These are phyloP conservation scores for Vigna mungo DNA, from an alignment of 306 rosid genomes.

Conservation along the genomic window DNA sequence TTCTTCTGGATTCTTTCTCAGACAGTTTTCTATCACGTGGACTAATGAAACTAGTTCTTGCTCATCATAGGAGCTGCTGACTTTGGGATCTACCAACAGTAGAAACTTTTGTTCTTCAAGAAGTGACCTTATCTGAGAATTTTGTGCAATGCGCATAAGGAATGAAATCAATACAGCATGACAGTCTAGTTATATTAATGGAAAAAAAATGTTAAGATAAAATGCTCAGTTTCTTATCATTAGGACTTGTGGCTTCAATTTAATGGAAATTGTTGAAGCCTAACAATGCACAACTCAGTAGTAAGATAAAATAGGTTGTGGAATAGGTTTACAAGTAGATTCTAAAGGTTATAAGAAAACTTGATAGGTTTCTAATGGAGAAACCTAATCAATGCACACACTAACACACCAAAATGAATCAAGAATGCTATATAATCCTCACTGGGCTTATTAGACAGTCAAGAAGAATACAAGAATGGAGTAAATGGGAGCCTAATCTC, in stretches of 20 bases:
- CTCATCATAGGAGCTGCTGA: conserved; percentile 47
- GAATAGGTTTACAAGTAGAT: too few relatives aligned
- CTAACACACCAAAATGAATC: too few relatives aligned
- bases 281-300: background rate
- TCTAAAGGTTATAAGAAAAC: background rate
- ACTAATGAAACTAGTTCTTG: conserved; percentile 48
- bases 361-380: too few relatives aligned
- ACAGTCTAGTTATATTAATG: conserved; percentile 14
- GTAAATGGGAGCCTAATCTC: too few relatives aligned
- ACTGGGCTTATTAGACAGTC: too few relatives aligned
- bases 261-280: background rate
- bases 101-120: conserved; percentile 43
- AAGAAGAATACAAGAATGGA: too few relatives aligned
- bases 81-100: conserved; percentile 50
- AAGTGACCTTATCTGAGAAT: conserved; percentile 51
- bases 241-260: background rate
- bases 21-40: conserved; percentile 47
- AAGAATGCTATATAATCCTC: too few relatives aligned
- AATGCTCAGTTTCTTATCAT: background rate
- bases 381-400: too few relatives aligned
- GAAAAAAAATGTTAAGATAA: background rate
- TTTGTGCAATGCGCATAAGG: conserved; percentile 26
- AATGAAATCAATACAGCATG: background rate
- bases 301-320: background rate
- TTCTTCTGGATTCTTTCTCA: conserved; percentile 52